Evolutionary conservation across 2,329 filamentous ascomycete species (phyloP).

Genomic region (Alternaria solani): DNA sequence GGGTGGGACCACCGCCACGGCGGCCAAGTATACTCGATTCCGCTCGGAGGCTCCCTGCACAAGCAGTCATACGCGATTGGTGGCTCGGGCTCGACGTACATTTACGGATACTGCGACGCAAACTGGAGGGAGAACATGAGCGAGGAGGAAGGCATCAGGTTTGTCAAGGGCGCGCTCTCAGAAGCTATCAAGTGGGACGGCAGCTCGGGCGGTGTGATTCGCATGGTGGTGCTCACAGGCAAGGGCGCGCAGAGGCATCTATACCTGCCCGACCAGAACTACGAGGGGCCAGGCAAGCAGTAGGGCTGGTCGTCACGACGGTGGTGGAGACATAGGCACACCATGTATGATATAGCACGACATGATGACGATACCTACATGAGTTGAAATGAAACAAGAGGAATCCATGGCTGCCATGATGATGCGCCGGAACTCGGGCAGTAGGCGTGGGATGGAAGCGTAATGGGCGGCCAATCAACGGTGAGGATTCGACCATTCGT

Average conservation of each 20-base stretch:
- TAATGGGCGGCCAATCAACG: conserved; percentile 16
- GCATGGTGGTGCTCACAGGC: conserved; percentile 94
- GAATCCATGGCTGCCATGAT: conserved; percentile 6
- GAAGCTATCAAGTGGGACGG: conserved; percentile 99
- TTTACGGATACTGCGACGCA: conserved; percentile 97
- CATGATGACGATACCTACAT: conserved; percentile 20
- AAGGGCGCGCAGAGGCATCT: conserved; percentile 91
- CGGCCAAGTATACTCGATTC: conserved; percentile 97
- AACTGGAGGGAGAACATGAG: conserved; percentile 97
- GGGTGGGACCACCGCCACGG: conserved; percentile 95
- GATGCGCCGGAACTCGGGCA: conserved; percentile 10
- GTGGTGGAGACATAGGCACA: conserved; percentile 7
- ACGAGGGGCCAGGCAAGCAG: conserved; percentile 74
- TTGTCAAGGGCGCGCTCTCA: conserved; percentile 88
- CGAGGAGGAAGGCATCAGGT: conserved; percentile 86
- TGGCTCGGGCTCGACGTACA: conserved; percentile 97
- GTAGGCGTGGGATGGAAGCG: conserved; percentile 17
- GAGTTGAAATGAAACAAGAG: conserved; percentile 9
- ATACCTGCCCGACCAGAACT: conserved; percentile 89
- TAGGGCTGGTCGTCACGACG: conserved; percentile 23
- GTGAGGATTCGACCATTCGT: conserved; percentile 12
- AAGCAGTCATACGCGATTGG: conserved; percentile 96
- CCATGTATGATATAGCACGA: conserved; percentile 23
- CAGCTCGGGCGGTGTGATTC: conserved; percentile 96
- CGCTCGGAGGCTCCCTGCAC: conserved; percentile 93